phyloP scores from a whole-genome alignment of 352 stramenopile species.

The Pilasporangium apinafurcum region DNA sequence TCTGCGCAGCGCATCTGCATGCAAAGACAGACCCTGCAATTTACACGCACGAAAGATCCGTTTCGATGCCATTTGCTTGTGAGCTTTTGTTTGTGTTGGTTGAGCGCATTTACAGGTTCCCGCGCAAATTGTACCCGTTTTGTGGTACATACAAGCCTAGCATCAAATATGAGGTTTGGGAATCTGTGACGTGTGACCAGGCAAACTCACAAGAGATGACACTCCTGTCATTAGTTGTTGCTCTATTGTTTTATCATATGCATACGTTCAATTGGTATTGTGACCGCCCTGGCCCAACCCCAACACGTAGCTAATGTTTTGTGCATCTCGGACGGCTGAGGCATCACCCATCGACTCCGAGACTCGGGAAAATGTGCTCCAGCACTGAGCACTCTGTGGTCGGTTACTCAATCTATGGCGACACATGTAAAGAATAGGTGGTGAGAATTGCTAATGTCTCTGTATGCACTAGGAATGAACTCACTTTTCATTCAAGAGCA shows the following conservation, averaged over 20 bases:
- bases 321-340: slow-evolving; percentile 72
- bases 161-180: too few relatives aligned
- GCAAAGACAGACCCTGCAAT: slow-evolving; percentile 75
- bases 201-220: too few relatives aligned
- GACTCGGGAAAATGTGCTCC: slow-evolving; percentile 70
- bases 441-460: background rate
- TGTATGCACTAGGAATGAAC: background rate
- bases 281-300: slow-evolving; percentile 73
- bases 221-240: too few relatives aligned
- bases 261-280: slow-evolving; percentile 46
- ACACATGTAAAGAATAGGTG: background rate
- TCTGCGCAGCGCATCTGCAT: slow-evolving; percentile 55
- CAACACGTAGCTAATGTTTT: slow-evolving; percentile 87
- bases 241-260: too few relatives aligned
- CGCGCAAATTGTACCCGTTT: too few relatives aligned
- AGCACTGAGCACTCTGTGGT: slow-evolving; percentile 77
- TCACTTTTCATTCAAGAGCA: slow-evolving; percentile 81
- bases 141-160: too few relatives aligned
- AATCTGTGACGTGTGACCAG: too few relatives aligned
- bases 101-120: too few relatives aligned
- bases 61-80: slow-evolving; percentile 70
- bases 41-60: slow-evolving; percentile 81
- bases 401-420: slow-evolving; percentile 45
- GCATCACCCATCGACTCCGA: slow-evolving; percentile 61
- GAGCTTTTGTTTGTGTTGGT: too few relatives aligned